Evolutionary conservation across 2,329 filamentous ascomycete species (phyloP), one percentile per base, ranked within the genome.

Genomic region (Diplodia seriata): DNA sequence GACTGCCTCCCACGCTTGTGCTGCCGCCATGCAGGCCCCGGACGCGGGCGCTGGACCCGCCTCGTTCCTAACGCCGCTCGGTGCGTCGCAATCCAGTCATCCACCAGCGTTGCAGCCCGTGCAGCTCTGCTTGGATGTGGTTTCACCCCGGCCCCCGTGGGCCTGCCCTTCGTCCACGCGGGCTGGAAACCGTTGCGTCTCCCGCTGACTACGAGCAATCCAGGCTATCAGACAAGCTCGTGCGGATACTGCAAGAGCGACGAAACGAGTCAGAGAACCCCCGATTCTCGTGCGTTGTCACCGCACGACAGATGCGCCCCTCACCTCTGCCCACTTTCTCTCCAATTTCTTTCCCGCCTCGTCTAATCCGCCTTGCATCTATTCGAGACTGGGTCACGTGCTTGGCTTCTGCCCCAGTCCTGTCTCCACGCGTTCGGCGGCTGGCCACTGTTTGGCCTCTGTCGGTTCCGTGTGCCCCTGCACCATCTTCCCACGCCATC

Each of bases 191-290:
- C 59, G 59, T 51, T 51, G 59, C 66, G 56, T 64, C 57, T 69
- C 66, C 67, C 69, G 51, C 68, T 68, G 55, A 67, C 59, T 51
- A 51, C 47, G 47, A 63, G 59, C 47, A 63, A 63, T 51, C 31
- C 68, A 84, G 83, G 82, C 74, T 85, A 84, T 74, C 80, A 82
- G 71, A 76, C 76, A 69, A 79, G 82, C 71, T 80, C 81, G 69
- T 85, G 83, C 74, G 83, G 83, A 66, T 85, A 85, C 74, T 85
- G 83, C 79, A 84, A 83, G 78, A 74, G 78, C 70, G 75, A 77
- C 70, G 74, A 80, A 55, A 78, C 79, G 76, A 82, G 81, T 81
- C 77, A 78, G 74, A 80, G 81, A 74, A 81, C 76, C 73, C 78
- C 80, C 70, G 75, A 81, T 72, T 83, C 82, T 75, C 81, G 83